phyloP scores from a whole-genome alignment of 1,284 basidiomycete genomes.

The Cystobasidium sp. region DNA sequence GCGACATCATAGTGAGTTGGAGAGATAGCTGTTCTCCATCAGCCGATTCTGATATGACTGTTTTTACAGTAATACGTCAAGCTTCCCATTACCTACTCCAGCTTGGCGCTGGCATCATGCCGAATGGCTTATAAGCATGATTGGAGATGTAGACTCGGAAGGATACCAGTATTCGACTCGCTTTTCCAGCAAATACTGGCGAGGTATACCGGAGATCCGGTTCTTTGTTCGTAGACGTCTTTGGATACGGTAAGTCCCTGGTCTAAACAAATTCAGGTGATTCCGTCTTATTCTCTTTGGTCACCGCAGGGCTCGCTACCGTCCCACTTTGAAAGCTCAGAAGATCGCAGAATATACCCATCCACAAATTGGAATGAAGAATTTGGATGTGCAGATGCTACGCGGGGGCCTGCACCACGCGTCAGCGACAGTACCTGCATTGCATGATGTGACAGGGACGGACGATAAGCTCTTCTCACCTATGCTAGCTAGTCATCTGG shows the following conservation, averaged over 20 bases:
- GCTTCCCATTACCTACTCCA: constrained; percentile 35
- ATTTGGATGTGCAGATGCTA: background rate
- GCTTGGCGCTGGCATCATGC: constrained; percentile 37
- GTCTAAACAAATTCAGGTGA: background rate
- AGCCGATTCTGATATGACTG: background rate
- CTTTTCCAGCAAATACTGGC: constrained; percentile 34
- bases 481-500: constrained; percentile 7
- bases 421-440: background rate
- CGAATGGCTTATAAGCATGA: constrained; percentile 37
- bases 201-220: constrained; percentile 30
- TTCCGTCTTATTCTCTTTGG: too few relatives aligned
- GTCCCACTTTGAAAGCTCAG: constrained; percentile 25
- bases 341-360: constrained; percentile 3
- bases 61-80: constrained; percentile 7
- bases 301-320: constrained; percentile 13
- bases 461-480: background rate
- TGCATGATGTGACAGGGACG: background rate
- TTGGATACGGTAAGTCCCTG: constrained; percentile 28
- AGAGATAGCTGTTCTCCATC: background rate
- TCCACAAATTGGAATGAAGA: background rate
- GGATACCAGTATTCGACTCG: constrained; percentile 35
- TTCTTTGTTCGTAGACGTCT: constrained; percentile 38
- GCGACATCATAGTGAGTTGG: constrained; percentile 1
- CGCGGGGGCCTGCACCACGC: background rate
- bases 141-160: constrained; percentile 35